Percentiles rank a stretch among this genome's conserved stretches.
Evolutionary conservation across 768 basidiomycete genomes (phyloP).

Genomic region (Cyclocybe cylindracea): DNA sequence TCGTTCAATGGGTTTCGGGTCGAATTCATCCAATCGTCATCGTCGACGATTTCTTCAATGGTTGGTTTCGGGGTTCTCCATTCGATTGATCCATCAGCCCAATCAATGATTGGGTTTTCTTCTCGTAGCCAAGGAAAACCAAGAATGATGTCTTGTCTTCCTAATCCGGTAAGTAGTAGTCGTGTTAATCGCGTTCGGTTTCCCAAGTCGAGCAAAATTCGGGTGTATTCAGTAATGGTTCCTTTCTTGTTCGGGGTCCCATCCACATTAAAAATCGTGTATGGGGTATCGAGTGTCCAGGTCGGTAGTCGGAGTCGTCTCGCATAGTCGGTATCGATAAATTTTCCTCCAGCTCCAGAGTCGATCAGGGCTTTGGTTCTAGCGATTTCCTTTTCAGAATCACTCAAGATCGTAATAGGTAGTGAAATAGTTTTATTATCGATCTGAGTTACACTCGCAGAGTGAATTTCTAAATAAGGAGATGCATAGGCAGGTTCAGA

Average conservation of each 20-base stretch:
- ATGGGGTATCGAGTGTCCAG: no score
- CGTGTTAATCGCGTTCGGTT: background rate
- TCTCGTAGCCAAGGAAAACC: conserved; percentile 5
- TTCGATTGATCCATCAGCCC: background rate
- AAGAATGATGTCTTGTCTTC: conserved; percentile 7
- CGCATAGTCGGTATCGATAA: no score
- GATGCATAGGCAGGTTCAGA: background rate
- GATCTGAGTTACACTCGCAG: background rate
- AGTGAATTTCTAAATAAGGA: background rate
- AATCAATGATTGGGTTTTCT: conserved; percentile 11
- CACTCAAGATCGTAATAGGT: background rate
- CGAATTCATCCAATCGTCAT: background rate
- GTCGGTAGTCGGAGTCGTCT: no score
- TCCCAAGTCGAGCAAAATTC: background rate
- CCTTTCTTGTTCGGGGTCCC: conserved; percentile 12
- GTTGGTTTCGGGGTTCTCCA: background rate
- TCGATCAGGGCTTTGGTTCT: conserved; percentile 5
- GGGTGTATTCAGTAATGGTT: background rate
- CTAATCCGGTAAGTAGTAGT: conserved; percentile 6
- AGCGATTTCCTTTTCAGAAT: background rate
- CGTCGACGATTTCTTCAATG: background rate
- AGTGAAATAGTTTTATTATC: background rate
- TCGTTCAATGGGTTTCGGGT: background rate
- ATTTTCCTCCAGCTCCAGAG: conserved; percentile 11
- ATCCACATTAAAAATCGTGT: no score